Evolutionary conservation across 1,284 basidiomycete genomes (phyloP), one percentile per base, ranked within the genome.

Genomic region (Pyrrhoderma lamaoense): DNA sequence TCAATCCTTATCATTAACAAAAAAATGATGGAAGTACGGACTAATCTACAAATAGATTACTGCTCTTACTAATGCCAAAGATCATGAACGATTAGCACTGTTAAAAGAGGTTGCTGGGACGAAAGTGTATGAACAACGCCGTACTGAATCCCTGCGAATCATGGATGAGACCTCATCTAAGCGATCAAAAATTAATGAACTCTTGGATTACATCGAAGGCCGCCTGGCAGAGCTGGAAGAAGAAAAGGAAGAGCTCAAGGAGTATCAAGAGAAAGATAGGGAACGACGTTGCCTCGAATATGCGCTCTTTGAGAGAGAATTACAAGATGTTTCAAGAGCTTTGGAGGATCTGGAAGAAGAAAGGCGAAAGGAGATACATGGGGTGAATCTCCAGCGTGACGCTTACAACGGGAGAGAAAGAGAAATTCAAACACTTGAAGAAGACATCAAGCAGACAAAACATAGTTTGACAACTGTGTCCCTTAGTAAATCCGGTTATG

Each of bases 21-120:
- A 16, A n/a, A n/a, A n/a, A 5, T 31, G 5, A 11, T 31, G 27
- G 11, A 31, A 46, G 13, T 8, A 43, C 16, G 14, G 34, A 16
- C 51, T 16, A 34, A 52, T 9, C 49, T 13, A 46, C 27, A 22
- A 14, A 0, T 54, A 95, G 87, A 98, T 99, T 61, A 98, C 95
- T 0, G 86, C 91, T 27, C 74, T 99, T 14, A 99, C 96, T 4
- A 99, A 99, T 59, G 94, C 95, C 36, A 96, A 96, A 67, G 96
- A 99, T 62, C 82, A 87, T 56, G 95, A 99, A 65, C 82, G 96
- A 1, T 77, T 99, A 3, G 84, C 89, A 0, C 76, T 99, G 14
- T 75, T 99, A 46, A 99, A 99, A 64, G 96, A 99, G 66, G 95
- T 99, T 0, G 96, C 96, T 0, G 96, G 96, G 1, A 99, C 96